phyloP scores from a whole-genome alignment of 495 filamentous ascomycete genomes.

The Clavariopsis aquatica region DNA sequence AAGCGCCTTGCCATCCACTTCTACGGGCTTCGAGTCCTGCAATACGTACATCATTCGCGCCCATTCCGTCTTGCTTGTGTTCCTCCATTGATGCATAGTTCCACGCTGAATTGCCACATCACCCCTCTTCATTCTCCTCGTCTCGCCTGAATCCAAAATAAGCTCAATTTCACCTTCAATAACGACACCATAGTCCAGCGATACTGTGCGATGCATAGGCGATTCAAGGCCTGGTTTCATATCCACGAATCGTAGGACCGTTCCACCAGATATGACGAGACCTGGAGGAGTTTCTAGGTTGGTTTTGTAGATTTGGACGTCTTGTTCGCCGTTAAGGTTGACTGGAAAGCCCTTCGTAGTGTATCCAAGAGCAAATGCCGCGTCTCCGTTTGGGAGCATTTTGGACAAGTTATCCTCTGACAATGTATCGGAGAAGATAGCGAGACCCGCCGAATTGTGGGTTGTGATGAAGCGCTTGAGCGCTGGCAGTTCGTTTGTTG shows the following conservation, averaged over 20 bases:
- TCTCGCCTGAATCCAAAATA: constrained; percentile 62
- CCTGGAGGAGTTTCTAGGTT: constrained; percentile 31
- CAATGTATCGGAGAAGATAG: constrained; percentile 39
- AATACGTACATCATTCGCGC: constrained; percentile 35
- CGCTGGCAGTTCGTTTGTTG: too few species aligned
- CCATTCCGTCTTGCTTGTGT: constrained; percentile 52
- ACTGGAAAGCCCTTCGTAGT: constrained; percentile 37
- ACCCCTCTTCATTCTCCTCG: constrained; percentile 56
- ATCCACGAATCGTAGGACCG: constrained; percentile 37
- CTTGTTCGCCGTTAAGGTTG: constrained; percentile 32
- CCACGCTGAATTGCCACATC: constrained; percentile 66
- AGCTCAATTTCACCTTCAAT: constrained; percentile 55
- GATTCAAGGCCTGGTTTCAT: constrained; percentile 26
- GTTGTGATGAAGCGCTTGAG: constrained; percentile 30
- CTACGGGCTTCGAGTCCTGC: constrained; percentile 18
- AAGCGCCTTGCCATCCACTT: not conserved
- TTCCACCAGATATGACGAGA: constrained; percentile 47
- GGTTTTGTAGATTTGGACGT: constrained; percentile 32
- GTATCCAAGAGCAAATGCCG: constrained; percentile 32
- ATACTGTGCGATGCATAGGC: constrained; percentile 40
- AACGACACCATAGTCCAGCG: constrained; percentile 40
- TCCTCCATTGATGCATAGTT: constrained; percentile 70
- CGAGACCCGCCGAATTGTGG: constrained; percentile 38
- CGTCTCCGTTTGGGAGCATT: constrained; percentile 16
- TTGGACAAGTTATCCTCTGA: constrained; percentile 29